Percentiles rank a stretch among this genome's conserved stretches.
Evolutionary conservation across 495 filamentous ascomycete species (phyloP).

Genomic region (Penicillium parvum): DNA sequence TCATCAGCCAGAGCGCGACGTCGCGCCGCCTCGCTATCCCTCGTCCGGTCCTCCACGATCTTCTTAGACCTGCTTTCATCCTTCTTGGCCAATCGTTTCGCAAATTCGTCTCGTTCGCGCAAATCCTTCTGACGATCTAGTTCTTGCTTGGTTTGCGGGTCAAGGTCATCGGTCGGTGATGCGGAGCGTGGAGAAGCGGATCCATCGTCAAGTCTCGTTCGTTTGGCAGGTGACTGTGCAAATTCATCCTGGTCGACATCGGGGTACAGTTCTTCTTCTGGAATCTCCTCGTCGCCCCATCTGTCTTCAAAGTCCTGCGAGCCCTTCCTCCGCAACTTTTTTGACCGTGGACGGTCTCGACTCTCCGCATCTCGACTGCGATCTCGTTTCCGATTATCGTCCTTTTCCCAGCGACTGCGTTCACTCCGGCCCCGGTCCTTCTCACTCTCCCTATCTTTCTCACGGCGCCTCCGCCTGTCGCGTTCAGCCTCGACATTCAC

Average conservation of each 20-base stretch:
- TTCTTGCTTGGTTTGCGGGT: slow-evolving; percentile 56
- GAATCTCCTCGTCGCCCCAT: slow-evolving; percentile 73
- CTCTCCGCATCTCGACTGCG: slow-evolving; percentile 40
- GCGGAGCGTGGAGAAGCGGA: slow-evolving; percentile 42
- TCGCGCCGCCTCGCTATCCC: slow-evolving; percentile 53
- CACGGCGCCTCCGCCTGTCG: slow-evolving; percentile 39
- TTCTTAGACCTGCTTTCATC: slow-evolving; percentile 72
- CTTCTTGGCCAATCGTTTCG: slow-evolving; percentile 63
- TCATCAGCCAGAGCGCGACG: slow-evolving; percentile 62
- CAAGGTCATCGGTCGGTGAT: slow-evolving; percentile 47
- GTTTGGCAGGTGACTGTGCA: slow-evolving; percentile 54
- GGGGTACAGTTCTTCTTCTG: slow-evolving; percentile 36
- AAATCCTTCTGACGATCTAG: slow-evolving; percentile 57
- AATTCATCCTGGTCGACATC: slow-evolving; percentile 47
- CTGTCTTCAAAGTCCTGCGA: slow-evolving; percentile 63
- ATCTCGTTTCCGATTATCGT: slow-evolving; percentile 40
- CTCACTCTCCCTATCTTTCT: slow-evolving; percentile 38
- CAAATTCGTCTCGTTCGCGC: slow-evolving; percentile 69
- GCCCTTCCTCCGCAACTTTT: slow-evolving; percentile 51
- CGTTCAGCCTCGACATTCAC: slow-evolving; percentile 50
- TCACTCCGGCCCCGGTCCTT: slow-evolving; percentile 26
- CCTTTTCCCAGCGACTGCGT: slow-evolving; percentile 29
- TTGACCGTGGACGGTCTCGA: slow-evolving; percentile 46
- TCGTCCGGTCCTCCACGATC: slow-evolving; percentile 62
- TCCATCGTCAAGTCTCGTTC: slow-evolving; percentile 52